phyloP scores from a whole-genome alignment of 192 early-diverging fungal species.

The Glomus cerebriforme region DNA sequence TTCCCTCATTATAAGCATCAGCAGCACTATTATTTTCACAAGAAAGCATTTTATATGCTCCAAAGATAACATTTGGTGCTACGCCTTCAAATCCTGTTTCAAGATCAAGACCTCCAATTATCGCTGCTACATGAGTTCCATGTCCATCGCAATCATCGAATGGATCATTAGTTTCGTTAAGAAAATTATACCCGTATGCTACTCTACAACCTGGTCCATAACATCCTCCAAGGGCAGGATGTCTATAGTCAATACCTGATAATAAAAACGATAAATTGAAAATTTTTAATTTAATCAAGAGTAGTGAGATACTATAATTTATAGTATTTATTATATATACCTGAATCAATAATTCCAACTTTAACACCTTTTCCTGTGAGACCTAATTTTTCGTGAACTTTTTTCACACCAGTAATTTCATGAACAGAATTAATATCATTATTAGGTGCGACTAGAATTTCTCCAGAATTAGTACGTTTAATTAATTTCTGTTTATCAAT shows the following conservation, averaged over 20 bases:
- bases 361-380: constrained; percentile 64
- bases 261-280: not conserved
- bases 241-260: constrained; percentile 55
- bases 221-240: constrained; percentile 62
- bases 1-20: constrained; percentile 31
- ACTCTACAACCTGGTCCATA: constrained; percentile 56
- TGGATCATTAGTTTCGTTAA: constrained; percentile 62
- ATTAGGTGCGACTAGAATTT: not conserved
- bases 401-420: constrained; percentile 52
- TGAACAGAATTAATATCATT: constrained; percentile 39
- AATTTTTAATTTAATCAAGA: not conserved
- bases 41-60: constrained; percentile 66
- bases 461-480: not conserved
- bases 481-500: not conserved
- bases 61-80: constrained; percentile 63
- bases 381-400: constrained; percentile 48
- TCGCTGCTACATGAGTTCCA: constrained; percentile 68
- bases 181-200: constrained; percentile 58
- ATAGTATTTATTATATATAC: constrained; percentile 31
- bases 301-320: not conserved
- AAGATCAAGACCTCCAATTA: constrained; percentile 53
- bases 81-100: constrained; percentile 54
- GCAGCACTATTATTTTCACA: constrained; percentile 51
- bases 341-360: constrained; percentile 70
- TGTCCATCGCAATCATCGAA: constrained; percentile 63